These are phyloP conservation scores for Fagopyrum tataricum DNA, from an alignment of 148 eudicot genomes.

Conservation along the genomic window DNA sequence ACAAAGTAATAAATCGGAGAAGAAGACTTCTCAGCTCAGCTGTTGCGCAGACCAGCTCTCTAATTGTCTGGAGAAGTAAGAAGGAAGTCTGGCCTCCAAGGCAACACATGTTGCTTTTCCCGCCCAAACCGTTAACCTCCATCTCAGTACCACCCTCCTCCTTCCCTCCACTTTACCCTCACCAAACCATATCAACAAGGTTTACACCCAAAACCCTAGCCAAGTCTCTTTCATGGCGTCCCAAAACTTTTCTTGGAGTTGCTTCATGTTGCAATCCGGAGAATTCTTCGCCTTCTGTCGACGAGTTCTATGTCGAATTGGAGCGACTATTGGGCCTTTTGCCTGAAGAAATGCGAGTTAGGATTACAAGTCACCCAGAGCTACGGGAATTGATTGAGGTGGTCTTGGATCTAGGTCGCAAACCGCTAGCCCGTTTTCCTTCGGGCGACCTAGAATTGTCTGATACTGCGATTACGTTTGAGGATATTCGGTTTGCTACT, in stretches of 20 bases:
- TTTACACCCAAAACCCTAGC: constrained; percentile 3
- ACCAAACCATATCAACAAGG: constrained; percentile 13
- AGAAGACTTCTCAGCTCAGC: background rate
- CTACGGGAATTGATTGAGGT: constrained; percentile 62
- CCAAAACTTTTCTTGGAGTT: constrained; percentile 7
- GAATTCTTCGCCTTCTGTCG: constrained; percentile 16
- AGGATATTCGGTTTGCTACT: constrained; percentile 56
- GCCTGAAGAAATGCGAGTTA: constrained; percentile 67
- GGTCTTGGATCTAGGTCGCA: constrained; percentile 87
- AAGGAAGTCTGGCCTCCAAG: background rate
- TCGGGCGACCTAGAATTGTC: constrained; percentile 75
- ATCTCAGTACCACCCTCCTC: constrained; percentile 21
- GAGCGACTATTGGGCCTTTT: constrained; percentile 54
- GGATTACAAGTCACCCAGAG: constrained; percentile 50
- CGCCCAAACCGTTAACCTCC: constrained; percentile 35
- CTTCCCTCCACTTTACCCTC: constrained; percentile 2
- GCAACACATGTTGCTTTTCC: constrained; percentile 28
- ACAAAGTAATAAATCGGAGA: background rate
- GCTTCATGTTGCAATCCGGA: constrained; percentile 21
- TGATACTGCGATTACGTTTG: constrained; percentile 49
- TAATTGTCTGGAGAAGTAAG: background rate
- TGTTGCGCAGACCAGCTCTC: constrained; percentile 1
- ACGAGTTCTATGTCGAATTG: constrained; percentile 48
- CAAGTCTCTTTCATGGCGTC: constrained; percentile 7
- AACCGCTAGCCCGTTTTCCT: constrained; percentile 76